Conservation (phyloP, 2,329 filamentous ascomycete genomes). For the Apiospora kogelbergensis region DNA sequence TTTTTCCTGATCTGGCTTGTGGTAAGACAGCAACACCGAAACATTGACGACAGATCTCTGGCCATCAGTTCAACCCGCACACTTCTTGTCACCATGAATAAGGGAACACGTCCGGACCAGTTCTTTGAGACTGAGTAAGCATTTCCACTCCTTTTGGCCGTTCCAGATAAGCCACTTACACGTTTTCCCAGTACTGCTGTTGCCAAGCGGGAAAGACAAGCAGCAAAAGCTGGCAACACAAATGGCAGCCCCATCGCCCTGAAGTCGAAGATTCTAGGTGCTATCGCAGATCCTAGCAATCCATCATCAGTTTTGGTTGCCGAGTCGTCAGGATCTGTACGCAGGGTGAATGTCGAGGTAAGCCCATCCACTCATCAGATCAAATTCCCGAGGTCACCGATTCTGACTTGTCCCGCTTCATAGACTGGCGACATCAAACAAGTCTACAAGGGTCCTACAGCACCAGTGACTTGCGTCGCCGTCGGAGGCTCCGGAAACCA, state of each 20-base stretch:
- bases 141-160: not conserved
- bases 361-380: slow-evolving; percentile 15
- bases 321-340: slow-evolving; percentile 81
- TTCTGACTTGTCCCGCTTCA: not conserved
- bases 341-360: slow-evolving; percentile 75
- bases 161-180: slow-evolving; percentile 34
- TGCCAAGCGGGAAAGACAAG: slow-evolving; percentile 57
- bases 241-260: slow-evolving; percentile 79
- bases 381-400: not conserved
- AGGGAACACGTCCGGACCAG: slow-evolving; percentile 71
- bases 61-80: not conserved
- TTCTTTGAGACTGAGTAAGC: slow-evolving; percentile 92
- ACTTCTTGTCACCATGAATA: slow-evolving; percentile 41
- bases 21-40: not conserved
- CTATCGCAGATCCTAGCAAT: slow-evolving; percentile 65
- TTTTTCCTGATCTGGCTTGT: not conserved
- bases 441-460: slow-evolving; percentile 70
- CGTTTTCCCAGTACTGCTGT: slow-evolving; percentile 47
- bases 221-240: slow-evolving; percentile 71
- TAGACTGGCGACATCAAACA: slow-evolving; percentile 43
- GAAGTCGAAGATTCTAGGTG: slow-evolving; percentile 82
- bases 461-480: slow-evolving; percentile 77
- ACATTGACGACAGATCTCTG: not conserved
- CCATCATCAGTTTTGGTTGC: slow-evolving; percentile 70
- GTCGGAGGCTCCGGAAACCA: slow-evolving; percentile 56